These are phyloP conservation scores for Malania oleifera DNA, from an alignment of 164 flowering plant genomes.

Conservation along the genomic window DNA sequence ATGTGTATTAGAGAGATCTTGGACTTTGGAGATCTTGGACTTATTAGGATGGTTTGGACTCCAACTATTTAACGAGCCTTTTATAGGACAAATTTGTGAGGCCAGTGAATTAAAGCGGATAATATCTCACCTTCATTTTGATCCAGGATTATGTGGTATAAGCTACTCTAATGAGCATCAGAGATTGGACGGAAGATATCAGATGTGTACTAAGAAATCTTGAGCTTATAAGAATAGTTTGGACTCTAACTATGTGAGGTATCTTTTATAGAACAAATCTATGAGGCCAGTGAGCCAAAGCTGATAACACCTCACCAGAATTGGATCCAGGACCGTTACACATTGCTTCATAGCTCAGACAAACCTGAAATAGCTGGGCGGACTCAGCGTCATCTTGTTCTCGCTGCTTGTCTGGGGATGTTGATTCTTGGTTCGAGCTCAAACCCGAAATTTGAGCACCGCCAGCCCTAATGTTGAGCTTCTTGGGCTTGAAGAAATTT, in stretches of 20 bases:
- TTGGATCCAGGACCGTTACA: not conserved
- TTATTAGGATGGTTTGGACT: too few relatives aligned
- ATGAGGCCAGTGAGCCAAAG: not conserved
- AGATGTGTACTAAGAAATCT: not conserved
- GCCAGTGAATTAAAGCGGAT: not conserved
- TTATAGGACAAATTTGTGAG: not conserved
- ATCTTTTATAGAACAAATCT: not conserved
- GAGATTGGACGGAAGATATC: too few relatives aligned
- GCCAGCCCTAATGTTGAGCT: constrained; percentile 9
- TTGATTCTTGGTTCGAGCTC: constrained; percentile 12
- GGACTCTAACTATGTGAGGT: too few relatives aligned
- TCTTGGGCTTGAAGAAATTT: not conserved
- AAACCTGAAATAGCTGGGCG: constrained; percentile 42
- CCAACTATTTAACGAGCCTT: too few relatives aligned
- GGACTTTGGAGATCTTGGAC: not conserved
- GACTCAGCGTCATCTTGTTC: constrained; percentile 37
- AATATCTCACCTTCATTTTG: not conserved
- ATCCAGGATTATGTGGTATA: too few relatives aligned
- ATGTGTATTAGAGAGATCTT: too few relatives aligned
- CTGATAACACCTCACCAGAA: not conserved
- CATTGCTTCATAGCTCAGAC: not conserved
- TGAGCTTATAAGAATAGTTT: not conserved
- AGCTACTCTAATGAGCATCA: too few relatives aligned
- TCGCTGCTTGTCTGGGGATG: constrained; percentile 5
- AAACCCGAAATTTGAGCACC: constrained; percentile 13